These are phyloP conservation scores for Sanguinoderma infundibulare DNA, from an alignment of 1,284 basidiomycete species.

Conservation along the genomic window DNA sequence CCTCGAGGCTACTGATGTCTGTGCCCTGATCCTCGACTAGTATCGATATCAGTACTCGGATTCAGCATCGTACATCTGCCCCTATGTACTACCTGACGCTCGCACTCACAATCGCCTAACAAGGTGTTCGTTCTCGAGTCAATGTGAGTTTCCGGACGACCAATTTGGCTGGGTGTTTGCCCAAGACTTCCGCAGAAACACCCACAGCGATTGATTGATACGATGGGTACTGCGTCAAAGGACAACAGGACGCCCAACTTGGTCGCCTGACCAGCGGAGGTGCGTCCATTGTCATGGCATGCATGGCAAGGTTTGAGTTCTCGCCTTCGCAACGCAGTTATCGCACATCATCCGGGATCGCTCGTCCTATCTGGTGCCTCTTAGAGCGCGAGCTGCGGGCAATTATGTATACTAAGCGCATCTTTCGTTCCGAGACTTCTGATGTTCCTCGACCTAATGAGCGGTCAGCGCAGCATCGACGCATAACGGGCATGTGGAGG, in stretches of 20 bases:
- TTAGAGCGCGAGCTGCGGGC: neutral
- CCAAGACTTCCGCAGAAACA: no score
- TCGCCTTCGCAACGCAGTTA: neutral
- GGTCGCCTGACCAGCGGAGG: neutral
- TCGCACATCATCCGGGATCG: neutral
- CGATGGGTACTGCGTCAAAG: neutral
- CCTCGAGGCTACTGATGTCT: no score
- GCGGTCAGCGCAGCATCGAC: neutral
- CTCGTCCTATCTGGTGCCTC: neutral
- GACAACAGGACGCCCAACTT: neutral
- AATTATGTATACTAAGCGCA: no score
- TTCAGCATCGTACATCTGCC: no score
- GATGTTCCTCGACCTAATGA: neutral
- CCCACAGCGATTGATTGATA: neutral
- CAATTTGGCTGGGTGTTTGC: neutral
- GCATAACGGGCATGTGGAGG: neutral
- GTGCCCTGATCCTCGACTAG: no score
- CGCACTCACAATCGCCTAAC: no score
- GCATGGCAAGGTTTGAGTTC: neutral
- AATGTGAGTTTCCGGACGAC: neutral
- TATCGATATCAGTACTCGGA: no score
- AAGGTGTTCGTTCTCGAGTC: neutral
- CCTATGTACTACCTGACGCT: no score
- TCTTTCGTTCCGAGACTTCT: neutral
- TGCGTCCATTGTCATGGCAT: neutral